phyloP scores from a whole-genome alignment of 495 filamentous ascomycete genomes.

The Aspergillus hancockii region DNA sequence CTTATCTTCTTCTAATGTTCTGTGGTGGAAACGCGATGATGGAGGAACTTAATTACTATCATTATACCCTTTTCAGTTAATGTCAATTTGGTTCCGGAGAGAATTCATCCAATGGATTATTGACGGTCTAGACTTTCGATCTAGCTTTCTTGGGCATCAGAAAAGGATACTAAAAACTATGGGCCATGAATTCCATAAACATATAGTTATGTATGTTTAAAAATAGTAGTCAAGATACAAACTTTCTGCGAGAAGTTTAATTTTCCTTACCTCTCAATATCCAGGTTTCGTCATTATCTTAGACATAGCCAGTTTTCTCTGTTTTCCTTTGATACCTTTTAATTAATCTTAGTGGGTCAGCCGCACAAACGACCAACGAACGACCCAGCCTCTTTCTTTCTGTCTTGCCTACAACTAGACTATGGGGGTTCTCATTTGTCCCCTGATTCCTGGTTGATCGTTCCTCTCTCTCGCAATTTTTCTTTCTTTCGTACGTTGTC shows the following conservation, averaged over 20 bases:
- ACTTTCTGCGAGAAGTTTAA: too few species aligned
- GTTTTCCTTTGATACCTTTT: too few species aligned
- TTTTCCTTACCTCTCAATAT: too few species aligned
- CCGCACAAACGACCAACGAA: too few species aligned
- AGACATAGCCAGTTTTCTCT: too few species aligned
- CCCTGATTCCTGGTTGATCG: background rate
- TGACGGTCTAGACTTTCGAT: background rate
- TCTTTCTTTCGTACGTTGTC: slow-evolving; percentile 7
- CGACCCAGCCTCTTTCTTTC: slow-evolving; percentile 1
- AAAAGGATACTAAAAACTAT: too few species aligned
- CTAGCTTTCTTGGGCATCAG: too few species aligned
- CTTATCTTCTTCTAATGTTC: too few species aligned
- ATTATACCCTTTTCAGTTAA: slow-evolving; percentile 2
- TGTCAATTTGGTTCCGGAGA: slow-evolving; percentile 2
- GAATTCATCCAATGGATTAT: background rate
- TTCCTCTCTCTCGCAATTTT: background rate
- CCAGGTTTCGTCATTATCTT: too few species aligned
- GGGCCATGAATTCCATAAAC: too few species aligned
- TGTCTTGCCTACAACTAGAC: background rate
- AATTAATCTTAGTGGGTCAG: background rate
- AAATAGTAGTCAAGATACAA: too few species aligned
- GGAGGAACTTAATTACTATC: background rate
- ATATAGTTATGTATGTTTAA: too few species aligned
- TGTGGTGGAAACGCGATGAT: background rate
- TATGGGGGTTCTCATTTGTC: background rate